Base-by-base conservation (phyloP, 208 protist species). In the Trypanosoma grayi region DNA sequence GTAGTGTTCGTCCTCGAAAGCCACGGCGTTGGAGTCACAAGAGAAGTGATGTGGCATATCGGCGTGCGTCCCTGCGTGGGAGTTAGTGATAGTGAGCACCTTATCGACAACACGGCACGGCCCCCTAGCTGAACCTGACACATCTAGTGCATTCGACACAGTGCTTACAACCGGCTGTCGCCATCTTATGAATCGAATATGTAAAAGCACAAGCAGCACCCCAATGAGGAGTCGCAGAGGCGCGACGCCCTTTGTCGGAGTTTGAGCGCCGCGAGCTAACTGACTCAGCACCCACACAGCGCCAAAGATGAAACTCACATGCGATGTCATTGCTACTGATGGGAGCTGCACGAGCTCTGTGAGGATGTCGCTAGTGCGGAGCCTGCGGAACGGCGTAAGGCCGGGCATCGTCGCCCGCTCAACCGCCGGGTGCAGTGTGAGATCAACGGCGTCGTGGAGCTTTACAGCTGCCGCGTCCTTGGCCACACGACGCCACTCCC, bases 31-130 rank as follows among this genome's bases (percentile, higher is more conserved):
- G 10, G 68, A 54, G 41, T 67, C 67, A 51, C 59, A 70, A 34
- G 45, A 79, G 61, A 87, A 90, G 59, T 89, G 80, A 36, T 63
- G 48, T 1, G 88, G 82, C 16, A 66, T 81, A 66, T 92, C 84
- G 20, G 80, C 79, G 62, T 94, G 87, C 25, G 80, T 90, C 22
- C 84, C 82, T 18, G 78, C 82, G 47, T 94, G 87, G 22, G 78
- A 81, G 70, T 85, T 92, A 7, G 80, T 78, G 36, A 90, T 67
- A 43, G 55, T 66, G n/a, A n/a, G n/a, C n/a, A n/a, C n/a, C n/a
- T n/a, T n/a, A n/a, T n/a, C n/a, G n/a, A n/a, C n/a, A n/a, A n/a
- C 14, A 92, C 25, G 11, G 91, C 54, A 20, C 53, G 66, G 51
- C 73, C 71, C 20, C 69, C 71, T 7, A 94, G 40, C 50, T 0